Percentiles rank a stretch among this genome's conserved stretches.
Evolutionary conservation across 805 yeast genomes (phyloP).

Genomic region (Cyberlindnera saturnus): DNA sequence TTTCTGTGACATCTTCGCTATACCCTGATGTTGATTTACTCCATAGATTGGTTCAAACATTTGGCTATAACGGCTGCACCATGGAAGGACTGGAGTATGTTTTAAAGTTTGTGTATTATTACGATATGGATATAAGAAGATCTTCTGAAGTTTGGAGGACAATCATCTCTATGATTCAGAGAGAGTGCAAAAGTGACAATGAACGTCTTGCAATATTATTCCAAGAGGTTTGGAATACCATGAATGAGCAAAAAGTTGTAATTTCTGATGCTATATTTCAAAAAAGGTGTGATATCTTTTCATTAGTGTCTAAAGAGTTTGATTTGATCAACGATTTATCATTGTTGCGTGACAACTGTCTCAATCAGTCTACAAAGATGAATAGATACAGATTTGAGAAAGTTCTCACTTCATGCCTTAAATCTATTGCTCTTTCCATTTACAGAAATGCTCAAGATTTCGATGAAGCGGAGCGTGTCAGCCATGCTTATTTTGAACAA

Average conservation of each 20-base stretch:
- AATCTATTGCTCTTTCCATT: constrained; percentile 1
- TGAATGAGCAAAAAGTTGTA: constrained; percentile 6
- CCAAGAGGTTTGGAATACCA: constrained; percentile 13
- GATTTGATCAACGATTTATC: constrained; percentile 13
- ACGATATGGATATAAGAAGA: constrained; percentile 4
- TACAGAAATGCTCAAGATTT: constrained; percentile 6
- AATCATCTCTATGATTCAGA: constrained; percentile 7
- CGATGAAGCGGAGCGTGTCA: constrained; percentile 4
- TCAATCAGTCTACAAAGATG: not conserved
- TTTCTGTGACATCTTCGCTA: constrained; percentile 9
- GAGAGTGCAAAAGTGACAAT: constrained; percentile 1
- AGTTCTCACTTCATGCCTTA: constrained; percentile 10
- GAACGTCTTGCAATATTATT: constrained; percentile 5
- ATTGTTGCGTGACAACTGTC: constrained; percentile 4
- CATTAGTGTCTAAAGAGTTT: constrained; percentile 2
- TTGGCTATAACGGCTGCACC: constrained; percentile 11
- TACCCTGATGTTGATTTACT: constrained; percentile 18
- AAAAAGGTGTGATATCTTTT: constrained; percentile 7
- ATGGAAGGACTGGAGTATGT: constrained; percentile 11
- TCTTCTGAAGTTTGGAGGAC: constrained; percentile 14
- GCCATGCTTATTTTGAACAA: constrained; percentile 1
- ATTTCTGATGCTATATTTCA: constrained; percentile 9
- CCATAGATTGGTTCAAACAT: constrained; percentile 11
- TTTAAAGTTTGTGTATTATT: constrained; percentile 10
- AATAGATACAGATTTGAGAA: constrained; percentile 8